Evolutionary conservation across 805 yeast species (phyloP).

Genomic region (Candida maris): DNA sequence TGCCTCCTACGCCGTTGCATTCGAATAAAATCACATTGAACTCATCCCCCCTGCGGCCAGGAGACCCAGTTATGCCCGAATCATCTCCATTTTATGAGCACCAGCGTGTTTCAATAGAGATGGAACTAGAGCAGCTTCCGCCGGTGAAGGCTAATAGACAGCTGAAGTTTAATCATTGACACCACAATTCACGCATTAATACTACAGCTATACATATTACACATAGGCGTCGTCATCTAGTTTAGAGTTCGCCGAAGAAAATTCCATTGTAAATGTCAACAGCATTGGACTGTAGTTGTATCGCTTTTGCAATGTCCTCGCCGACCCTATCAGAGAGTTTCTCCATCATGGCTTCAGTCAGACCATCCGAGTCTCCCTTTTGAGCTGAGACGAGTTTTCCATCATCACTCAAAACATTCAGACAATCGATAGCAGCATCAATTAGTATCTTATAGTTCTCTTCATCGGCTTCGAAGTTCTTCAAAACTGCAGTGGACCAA

Average conservation of each 20-base stretch:
- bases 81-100: conserved; percentile 37
- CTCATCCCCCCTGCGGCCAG: conserved; percentile 27
- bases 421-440: conserved; percentile 54
- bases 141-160: conserved; percentile 17
- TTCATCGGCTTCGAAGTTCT: conserved; percentile 19
- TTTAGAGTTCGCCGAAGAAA: conserved; percentile 60
- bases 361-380: conserved; percentile 22
- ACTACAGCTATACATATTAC: neutral
- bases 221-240: too few species aligned
- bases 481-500: conserved; percentile 67
- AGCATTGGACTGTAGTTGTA: conserved; percentile 47
- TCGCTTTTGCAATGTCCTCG: conserved; percentile 45
- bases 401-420: conserved; percentile 43
- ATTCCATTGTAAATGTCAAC: conserved; percentile 56
- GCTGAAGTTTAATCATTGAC: conserved; percentile 16
- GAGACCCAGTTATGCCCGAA: conserved; percentile 33
- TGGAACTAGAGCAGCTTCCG: conserved; percentile 2
- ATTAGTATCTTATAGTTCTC: conserved; percentile 24
- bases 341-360: conserved; percentile 29
- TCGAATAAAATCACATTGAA: conserved; percentile 5
- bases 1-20: conserved; percentile 2
- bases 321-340: conserved; percentile 63
- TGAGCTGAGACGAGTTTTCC: conserved; percentile 24
- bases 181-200: neutral
- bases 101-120: neutral